Evolutionary conservation across 257 asterid species (phyloP).

Genomic region (Craterostigma plantagineum): DNA sequence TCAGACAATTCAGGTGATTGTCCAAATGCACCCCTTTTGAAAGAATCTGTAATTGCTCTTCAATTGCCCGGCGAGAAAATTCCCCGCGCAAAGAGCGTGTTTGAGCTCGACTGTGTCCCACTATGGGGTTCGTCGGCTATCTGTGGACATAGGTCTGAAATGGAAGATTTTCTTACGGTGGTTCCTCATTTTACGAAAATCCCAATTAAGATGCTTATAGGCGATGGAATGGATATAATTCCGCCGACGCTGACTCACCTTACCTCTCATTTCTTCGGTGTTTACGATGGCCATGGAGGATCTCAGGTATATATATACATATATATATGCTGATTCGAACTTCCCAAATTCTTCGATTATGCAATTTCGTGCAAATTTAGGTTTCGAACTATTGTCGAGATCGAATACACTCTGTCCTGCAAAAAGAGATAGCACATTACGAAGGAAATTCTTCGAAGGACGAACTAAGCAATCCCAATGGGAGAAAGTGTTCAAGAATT

Average conservation of each 20-base stretch:
- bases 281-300: constrained; percentile 93
- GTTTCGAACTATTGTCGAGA: constrained; percentile 70
- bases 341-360: too few relatives aligned
- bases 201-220: constrained; percentile 61
- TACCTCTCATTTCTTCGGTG: constrained; percentile 75
- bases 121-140: constrained; percentile 76
- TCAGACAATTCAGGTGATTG: constrained; percentile 12
- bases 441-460: constrained; percentile 16
- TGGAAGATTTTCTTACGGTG: constrained; percentile 60
- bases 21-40: too few relatives aligned
- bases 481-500: constrained; percentile 50
- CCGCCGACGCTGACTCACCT: constrained; percentile 45
- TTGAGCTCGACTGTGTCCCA: constrained; percentile 63
- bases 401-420: constrained; percentile 48
- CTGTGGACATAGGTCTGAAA: constrained; percentile 66
- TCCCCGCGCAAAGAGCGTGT: constrained; percentile 50
- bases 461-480: constrained; percentile 50
- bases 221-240: constrained; percentile 18
- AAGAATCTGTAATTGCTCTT: constrained; percentile 13
- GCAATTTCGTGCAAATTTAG: constrained; percentile 11
- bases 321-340: not conserved
- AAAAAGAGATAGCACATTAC: constrained; percentile 30
- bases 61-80: constrained; percentile 35
- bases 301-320: constrained; percentile 59
- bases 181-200: constrained; percentile 59